Evolutionary conservation across 169 alveolate species (phyloP).

Genomic region (Prorocentrum cordatum): DNA sequence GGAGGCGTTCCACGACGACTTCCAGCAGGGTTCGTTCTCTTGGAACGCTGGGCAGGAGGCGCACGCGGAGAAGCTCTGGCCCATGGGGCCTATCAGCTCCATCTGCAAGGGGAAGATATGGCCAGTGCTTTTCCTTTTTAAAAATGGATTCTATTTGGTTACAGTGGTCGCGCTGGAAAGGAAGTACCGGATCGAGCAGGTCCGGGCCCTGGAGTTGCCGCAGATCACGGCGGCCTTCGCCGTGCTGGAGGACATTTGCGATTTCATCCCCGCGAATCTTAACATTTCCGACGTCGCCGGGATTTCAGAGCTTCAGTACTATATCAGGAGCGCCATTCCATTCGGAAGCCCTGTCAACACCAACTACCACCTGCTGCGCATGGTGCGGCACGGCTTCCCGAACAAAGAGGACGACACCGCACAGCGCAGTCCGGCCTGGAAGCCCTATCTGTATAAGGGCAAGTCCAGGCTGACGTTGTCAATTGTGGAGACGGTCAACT

Average conservation of each 20-base stretch:
- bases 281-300: constrained; percentile 38
- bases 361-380: constrained; percentile 43
- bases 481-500: constrained; percentile 69
- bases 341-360: constrained; percentile 68
- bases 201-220: constrained; percentile 49
- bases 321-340: constrained; percentile 58
- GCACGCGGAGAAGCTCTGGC: constrained; percentile 58
- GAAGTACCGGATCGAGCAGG: neutral
- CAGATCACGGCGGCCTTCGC: constrained; percentile 53
- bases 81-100: constrained; percentile 40
- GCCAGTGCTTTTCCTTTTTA: constrained; percentile 49
- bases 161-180: neutral
- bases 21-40: constrained; percentile 57
- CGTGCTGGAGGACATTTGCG: constrained; percentile 62
- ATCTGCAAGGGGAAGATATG: constrained; percentile 45
- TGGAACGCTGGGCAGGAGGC: constrained; percentile 42
- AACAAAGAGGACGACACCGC: constrained; percentile 8
- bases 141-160: constrained; percentile 4
- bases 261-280: constrained; percentile 46
- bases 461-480: constrained; percentile 38
- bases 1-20: constrained; percentile 60
- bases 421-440: constrained; percentile 26
- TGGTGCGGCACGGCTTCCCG: constrained; percentile 68
- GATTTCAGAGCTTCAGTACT: constrained; percentile 64
- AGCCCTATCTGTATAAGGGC: constrained; percentile 56